Evolutionary conservation across 192 early-diverging fungal species (phyloP).

Genomic region (Umbelopsis sp.): DNA sequence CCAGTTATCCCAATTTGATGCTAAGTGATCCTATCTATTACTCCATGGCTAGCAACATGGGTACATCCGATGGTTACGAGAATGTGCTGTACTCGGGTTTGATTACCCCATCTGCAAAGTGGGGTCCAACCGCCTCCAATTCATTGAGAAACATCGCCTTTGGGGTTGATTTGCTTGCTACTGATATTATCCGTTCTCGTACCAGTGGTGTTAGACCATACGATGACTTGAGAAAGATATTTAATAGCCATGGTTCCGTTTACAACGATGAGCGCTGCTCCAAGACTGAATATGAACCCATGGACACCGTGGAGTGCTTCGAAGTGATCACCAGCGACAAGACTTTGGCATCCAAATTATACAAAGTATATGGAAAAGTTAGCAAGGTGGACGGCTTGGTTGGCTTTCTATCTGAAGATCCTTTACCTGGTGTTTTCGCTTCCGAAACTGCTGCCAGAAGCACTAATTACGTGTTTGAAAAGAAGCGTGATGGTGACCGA

Average conservation of each 20-base stretch:
- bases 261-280: slow-evolving; percentile 16
- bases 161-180: slow-evolving; percentile 2
- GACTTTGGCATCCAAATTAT: not conserved
- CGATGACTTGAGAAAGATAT: not conserved
- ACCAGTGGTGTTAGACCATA: not conserved
- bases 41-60: not conserved
- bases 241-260: not conserved
- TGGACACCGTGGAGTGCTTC: not conserved
- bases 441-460: not conserved
- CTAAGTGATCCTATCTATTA: not conserved
- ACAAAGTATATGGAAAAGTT: not conserved
- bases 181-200: slow-evolving; percentile 13
- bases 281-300: not conserved
- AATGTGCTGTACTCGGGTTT: slow-evolving; percentile 2
- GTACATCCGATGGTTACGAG: slow-evolving; percentile 7
- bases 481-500: slow-evolving; percentile 15
- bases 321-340: slow-evolving; percentile 10
- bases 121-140: not conserved
- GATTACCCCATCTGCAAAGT: not conserved
- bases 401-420: slow-evolving; percentile 9
- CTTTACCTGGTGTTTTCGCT: not conserved
- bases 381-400: slow-evolving; percentile 7
- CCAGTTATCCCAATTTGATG: not conserved
- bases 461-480: not conserved
- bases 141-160: slow-evolving; percentile 10